Percentiles rank a stretch among this genome's conserved stretches.
phyloP scores from a whole-genome alignment of 768 basidiomycete genomes.

The Calocybe indica region DNA sequence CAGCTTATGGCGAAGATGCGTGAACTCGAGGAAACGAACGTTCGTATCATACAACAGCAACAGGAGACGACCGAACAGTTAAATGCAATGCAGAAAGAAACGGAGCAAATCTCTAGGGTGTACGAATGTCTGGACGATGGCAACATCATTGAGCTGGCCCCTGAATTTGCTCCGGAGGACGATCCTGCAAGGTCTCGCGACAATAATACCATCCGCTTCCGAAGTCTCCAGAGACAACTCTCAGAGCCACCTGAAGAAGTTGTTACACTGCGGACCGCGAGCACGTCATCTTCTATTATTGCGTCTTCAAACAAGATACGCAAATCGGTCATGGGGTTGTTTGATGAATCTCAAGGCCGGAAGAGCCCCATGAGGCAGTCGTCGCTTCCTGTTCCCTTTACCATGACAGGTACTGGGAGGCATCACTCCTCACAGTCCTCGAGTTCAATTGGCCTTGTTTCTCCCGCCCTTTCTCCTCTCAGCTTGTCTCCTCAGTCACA shows the following conservation, averaged over 20 bases:
- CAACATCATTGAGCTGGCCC: conserved; percentile 41
- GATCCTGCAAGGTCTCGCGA: conserved; percentile 19
- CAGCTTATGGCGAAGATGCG: conserved; percentile 70
- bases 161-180: conserved; percentile 21
- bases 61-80: conserved; percentile 53
- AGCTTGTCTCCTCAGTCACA: conserved; percentile 17
- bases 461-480: conserved; percentile 29
- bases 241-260: too few relatives aligned
- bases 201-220: conserved; percentile 40
- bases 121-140: conserved; percentile 65
- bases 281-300: conserved; percentile 9
- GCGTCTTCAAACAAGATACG: conserved; percentile 20
- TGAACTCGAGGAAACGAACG: conserved; percentile 72
- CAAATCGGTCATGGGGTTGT: conserved; percentile 60
- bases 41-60: conserved; percentile 61
- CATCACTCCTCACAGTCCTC: conserved; percentile 24
- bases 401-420: conserved; percentile 23
- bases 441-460: conserved; percentile 21
- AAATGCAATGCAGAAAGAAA: conserved; percentile 66
- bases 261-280: neutral
- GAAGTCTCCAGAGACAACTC: conserved; percentile 33
- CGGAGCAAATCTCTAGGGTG: conserved; percentile 59
- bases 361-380: conserved; percentile 12
- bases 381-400: conserved; percentile 17
- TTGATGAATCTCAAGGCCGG: conserved; percentile 30